phyloP scores from a whole-genome alignment of 2,329 filamentous ascomycete species.

The Ambrosiella beaveri region DNA sequence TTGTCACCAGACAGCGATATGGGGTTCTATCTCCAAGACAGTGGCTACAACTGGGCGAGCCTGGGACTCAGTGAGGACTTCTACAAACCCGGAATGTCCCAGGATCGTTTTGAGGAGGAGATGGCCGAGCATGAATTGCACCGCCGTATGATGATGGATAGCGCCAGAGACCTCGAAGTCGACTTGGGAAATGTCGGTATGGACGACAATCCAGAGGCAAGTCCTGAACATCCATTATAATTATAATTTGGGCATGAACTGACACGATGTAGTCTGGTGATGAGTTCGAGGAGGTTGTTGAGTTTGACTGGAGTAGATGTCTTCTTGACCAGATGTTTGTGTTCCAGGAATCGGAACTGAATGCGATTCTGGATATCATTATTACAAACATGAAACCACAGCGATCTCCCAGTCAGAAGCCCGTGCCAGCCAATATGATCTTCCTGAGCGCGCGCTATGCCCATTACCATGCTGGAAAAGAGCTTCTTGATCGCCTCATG shows the following conservation, averaged over 20 bases:
- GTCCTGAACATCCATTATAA: slow-evolving; percentile 15
- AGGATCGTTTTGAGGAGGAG: slow-evolving; percentile 91
- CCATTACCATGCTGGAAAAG: slow-evolving; percentile 81
- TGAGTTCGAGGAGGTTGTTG: slow-evolving; percentile 63
- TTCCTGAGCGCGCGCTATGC: slow-evolving; percentile 92
- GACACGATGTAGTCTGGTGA: slow-evolving; percentile 38
- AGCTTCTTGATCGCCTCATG: slow-evolving; percentile 66
- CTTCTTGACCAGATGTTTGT: slow-evolving; percentile 99
- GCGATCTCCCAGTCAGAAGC: slow-evolving; percentile 89
- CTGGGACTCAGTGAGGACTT: slow-evolving; percentile 84
- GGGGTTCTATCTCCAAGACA: slow-evolving; percentile 85
- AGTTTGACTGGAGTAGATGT: slow-evolving; percentile 91
- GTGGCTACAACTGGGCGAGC: slow-evolving; percentile 50
- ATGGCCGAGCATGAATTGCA: slow-evolving; percentile 93
- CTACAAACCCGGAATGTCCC: slow-evolving; percentile 78
- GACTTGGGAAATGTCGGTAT: slow-evolving; percentile 90
- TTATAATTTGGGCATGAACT: slow-evolving; percentile 36
- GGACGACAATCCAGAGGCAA: slow-evolving; percentile 83
- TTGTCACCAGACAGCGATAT: slow-evolving; percentile 91
- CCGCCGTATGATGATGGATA: slow-evolving; percentile 98
- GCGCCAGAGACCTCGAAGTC: slow-evolving; percentile 88
- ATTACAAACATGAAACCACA: slow-evolving; percentile 98
- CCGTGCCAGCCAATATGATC: slow-evolving; percentile 90
- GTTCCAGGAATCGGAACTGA: slow-evolving; percentile 86
- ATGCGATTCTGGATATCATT: slow-evolving; percentile 81